Evolutionary conservation across 2,329 filamentous ascomycete species (phyloP).

Genomic region (Colletotrichum sp.): DNA sequence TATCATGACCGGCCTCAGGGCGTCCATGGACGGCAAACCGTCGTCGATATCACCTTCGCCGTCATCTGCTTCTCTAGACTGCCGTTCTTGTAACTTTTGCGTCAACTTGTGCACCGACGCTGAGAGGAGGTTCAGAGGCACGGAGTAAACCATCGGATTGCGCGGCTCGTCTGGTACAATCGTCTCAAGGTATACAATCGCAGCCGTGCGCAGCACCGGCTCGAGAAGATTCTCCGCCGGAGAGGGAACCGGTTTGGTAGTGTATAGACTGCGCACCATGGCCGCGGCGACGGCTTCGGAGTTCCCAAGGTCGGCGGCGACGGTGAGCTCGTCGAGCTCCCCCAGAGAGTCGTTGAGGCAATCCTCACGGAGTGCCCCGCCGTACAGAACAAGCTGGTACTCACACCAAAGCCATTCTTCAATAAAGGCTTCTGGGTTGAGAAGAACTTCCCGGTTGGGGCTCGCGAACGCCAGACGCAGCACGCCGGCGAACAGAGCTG

Average conservation of each 20-base stretch:
- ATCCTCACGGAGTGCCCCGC: constrained; percentile 23
- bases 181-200: constrained; percentile 36
- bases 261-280: background rate
- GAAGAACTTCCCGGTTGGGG: constrained; percentile 17
- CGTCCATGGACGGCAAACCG: background rate
- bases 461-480: constrained; percentile 24
- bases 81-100: background rate
- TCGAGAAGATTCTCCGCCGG: constrained; percentile 25
- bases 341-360: constrained; percentile 6
- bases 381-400: constrained; percentile 30
- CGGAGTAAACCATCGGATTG: constrained; percentile 34
- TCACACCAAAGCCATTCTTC: constrained; percentile 35
- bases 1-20: constrained; percentile 27
- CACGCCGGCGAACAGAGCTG: constrained; percentile 30
- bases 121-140: constrained; percentile 31
- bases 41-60: background rate
- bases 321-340: background rate
- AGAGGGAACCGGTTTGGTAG: background rate
- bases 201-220: constrained; percentile 31
- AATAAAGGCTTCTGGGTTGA: constrained; percentile 34
- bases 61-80: background rate
- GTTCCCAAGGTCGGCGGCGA: background rate
- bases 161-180: constrained; percentile 35
- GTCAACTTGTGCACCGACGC: constrained; percentile 24
- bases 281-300: background rate